Evolutionary conservation across 2,329 filamentous ascomycete species (phyloP).

Genomic region (Mycosphaerella sp.): DNA sequence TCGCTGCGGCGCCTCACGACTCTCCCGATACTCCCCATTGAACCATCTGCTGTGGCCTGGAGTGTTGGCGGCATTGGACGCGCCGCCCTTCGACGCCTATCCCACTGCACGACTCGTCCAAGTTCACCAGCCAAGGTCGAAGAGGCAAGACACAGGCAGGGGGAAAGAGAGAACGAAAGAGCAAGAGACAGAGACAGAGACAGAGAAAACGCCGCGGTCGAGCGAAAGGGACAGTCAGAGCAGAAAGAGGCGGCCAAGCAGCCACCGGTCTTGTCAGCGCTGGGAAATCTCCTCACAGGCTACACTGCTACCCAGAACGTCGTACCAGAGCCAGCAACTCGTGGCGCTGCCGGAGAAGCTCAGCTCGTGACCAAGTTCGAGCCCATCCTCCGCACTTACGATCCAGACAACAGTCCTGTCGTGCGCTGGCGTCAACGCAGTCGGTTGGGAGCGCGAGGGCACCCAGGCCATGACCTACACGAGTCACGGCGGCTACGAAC

Average conservation of each 20-base stretch:
- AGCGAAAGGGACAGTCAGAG: no score
- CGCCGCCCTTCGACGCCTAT: no score
- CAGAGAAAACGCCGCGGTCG: no score
- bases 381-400: conserved; percentile 9
- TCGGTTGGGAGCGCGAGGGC: not conserved
- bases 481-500: conserved; percentile 1
- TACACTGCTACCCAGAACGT: not conserved
- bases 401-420: conserved; percentile 5
- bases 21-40: no score
- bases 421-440: conserved; percentile 11
- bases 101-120: no score
- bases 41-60: no score
- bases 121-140: no score
- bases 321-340: not conserved
- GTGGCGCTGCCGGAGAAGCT: not conserved
- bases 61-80: no score
- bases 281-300: conserved; percentile 12
- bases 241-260: not conserved
- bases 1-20: no score
- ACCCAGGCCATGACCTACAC: not conserved
- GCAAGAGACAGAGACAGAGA: no score
- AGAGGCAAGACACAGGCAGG: no score
- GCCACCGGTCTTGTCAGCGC: not conserved
- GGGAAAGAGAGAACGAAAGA: no score
- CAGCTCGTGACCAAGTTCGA: conserved; percentile 10